Evolutionary conservation across 2,329 filamentous ascomycete species (phyloP).

Genomic region (Plectosphaerella cucumerina): DNA sequence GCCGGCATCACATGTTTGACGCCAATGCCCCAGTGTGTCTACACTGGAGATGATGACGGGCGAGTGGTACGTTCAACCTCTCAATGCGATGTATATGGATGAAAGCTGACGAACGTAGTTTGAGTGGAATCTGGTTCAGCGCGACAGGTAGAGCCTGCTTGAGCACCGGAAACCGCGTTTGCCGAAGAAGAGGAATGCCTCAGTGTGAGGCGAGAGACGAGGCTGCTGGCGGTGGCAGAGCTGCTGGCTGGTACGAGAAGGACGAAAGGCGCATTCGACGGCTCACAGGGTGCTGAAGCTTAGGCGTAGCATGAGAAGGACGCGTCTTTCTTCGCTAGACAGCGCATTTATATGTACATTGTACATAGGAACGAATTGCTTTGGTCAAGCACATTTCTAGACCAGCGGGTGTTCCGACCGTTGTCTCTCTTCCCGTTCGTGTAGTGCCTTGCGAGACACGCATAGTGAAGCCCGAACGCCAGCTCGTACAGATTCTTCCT

Average conservation of each 20-base stretch:
- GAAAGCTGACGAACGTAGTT: slow-evolving; percentile 36
- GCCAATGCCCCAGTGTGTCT: slow-evolving; percentile 77
- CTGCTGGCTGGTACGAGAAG: neutral
- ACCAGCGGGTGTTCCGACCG: no score
- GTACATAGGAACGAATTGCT: neutral
- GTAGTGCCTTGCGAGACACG: neutral
- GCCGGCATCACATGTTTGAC: slow-evolving; percentile 82
- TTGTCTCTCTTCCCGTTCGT: no score
- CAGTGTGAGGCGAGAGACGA: slow-evolving; percentile 3
- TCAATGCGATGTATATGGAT: neutral
- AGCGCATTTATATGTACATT: slow-evolving; percentile 1
- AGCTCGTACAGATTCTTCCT: slow-evolving; percentile 14
- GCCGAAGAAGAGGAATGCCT: slow-evolving; percentile 12
- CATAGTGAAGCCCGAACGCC: slow-evolving; percentile 14
- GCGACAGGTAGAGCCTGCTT: slow-evolving; percentile 46
- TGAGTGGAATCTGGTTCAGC: slow-evolving; percentile 58
- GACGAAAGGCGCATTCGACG: no score
- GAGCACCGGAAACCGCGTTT: slow-evolving; percentile 7
- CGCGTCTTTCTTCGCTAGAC: neutral
- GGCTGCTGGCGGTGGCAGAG: neutral
- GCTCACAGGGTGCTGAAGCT: neutral
- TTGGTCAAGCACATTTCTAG: neutral
- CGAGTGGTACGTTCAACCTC: slow-evolving; percentile 60
- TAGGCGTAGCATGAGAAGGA: slow-evolving; percentile 5
- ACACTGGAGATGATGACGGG: slow-evolving; percentile 92